Evolutionary conservation across 352 stramenopile species (phyloP).

Genomic region (Phytophthora litchii): DNA sequence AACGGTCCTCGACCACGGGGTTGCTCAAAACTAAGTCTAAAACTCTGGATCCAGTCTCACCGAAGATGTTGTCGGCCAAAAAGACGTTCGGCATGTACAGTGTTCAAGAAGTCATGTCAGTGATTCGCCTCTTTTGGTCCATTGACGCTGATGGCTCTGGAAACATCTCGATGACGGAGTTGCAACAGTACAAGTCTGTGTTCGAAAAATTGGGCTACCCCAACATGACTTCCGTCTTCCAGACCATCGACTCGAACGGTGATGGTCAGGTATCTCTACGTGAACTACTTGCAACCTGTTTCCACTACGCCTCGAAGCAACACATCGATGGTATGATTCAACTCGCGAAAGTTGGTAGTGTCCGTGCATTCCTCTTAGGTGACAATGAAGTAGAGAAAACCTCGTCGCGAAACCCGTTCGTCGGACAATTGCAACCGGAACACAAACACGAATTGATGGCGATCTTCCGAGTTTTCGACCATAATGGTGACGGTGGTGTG

Average conservation of each 20-base stretch:
- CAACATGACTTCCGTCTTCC: constrained; percentile 68
- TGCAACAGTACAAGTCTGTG: constrained; percentile 60
- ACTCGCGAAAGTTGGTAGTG: constrained; percentile 68
- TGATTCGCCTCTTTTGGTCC: constrained; percentile 75
- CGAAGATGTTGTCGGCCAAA: constrained; percentile 17
- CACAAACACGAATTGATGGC: constrained; percentile 53
- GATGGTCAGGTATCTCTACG: constrained; percentile 61
- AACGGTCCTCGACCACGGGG: constrained; percentile 6
- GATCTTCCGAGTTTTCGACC: constrained; percentile 78
- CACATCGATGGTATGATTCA: constrained; percentile 76
- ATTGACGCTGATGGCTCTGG: constrained; percentile 76
- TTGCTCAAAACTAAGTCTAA: constrained; percentile 5
- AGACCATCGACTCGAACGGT: constrained; percentile 72
- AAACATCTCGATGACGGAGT: constrained; percentile 53
- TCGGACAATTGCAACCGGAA: constrained; percentile 31
- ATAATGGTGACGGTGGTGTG: constrained; percentile 66
- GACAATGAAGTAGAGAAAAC: background rate
- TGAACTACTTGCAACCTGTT: constrained; percentile 69
- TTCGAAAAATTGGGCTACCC: constrained; percentile 74
- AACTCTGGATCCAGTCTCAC: background rate
- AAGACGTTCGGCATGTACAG: constrained; percentile 72
- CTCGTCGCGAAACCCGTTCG: constrained; percentile 1
- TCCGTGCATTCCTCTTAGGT: constrained; percentile 52
- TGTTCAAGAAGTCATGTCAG: constrained; percentile 73
- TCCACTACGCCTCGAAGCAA: constrained; percentile 62